Base-by-base conservation (phyloP, 2,329 filamentous ascomycete genomes). In the Didymella lethalis region DNA sequence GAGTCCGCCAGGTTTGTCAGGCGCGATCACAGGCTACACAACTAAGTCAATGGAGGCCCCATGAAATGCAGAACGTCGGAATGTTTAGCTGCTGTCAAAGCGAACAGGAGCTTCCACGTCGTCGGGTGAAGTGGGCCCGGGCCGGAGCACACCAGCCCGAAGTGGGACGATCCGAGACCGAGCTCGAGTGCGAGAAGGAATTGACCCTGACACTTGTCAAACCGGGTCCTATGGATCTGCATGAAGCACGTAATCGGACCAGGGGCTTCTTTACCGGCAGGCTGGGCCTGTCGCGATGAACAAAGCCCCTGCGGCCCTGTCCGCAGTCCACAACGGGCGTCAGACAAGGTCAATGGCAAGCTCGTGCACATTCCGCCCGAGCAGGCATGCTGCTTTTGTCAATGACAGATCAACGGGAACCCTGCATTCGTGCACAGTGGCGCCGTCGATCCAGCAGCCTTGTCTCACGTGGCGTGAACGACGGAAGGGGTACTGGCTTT, bases 401-500 rank as follows among this genome's bases (percentile, higher is more conserved):
- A 26, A 43, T 34, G 28, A 12, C 31, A 20, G 16, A 36, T 51
- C 40, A 28, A 47, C 23, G 50, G 34, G 3, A 29, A 25, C 56
- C 56, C 50, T 59, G 56, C 41, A 50, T 59, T 16, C 41, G 32
- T 46, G 50, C 41, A 47, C 25, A 53, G 41, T 48, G 50, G 50
- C 46, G 28, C 34, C 20, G 56, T 59, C 46, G 56, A 54, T 59
- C 56, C 50, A 47, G 28, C 38, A 46, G 23, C 40, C 41, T 41
- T 20, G 25, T 23, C 36, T 50, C 54, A 47, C 41, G 38, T 59
- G 40, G 36, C 43, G 46, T 44, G 32, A 54, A 32, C n/a, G 32
- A 34, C 20, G 14, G 32, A 45, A 28, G 23, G 46, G 46, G 36
- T 31, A 48, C 14, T 58, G 55, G 40, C 34, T 48, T 36, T 53